Conservation (phyloP, 768 basidiomycete species). For the Ramaria sp. region DNA sequence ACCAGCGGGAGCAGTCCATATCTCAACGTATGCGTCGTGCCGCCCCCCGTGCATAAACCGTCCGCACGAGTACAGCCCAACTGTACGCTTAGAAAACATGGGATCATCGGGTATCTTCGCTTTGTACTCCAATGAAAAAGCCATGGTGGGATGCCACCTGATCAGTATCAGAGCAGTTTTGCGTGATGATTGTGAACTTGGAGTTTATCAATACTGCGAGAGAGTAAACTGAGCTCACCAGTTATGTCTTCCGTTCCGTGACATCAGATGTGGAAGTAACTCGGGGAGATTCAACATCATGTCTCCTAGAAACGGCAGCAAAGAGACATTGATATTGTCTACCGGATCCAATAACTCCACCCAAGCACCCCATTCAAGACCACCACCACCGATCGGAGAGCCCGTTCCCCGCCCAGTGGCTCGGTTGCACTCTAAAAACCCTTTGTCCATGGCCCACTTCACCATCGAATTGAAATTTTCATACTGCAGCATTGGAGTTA, state of each 20-base stretch:
- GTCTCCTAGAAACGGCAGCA: slow-evolving; percentile 49
- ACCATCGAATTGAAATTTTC: slow-evolving; percentile 29
- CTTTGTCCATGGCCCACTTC: slow-evolving; percentile 29
- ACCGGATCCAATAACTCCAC: slow-evolving; percentile 30
- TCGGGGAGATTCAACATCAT: slow-evolving; percentile 35
- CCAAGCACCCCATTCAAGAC: slow-evolving; percentile 51
- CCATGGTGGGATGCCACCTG: slow-evolving; percentile 58
- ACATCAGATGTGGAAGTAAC: slow-evolving; percentile 40
- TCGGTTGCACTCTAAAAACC: slow-evolving; percentile 29
- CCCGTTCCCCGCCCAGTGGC: no score
- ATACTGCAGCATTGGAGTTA: slow-evolving; percentile 14
- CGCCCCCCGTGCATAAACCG: slow-evolving; percentile 42
- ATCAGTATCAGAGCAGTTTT: no score
- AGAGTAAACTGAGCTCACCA: no score
- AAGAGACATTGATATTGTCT: slow-evolving; percentile 35
- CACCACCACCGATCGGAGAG: slow-evolving; percentile 39
- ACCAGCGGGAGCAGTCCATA: slow-evolving; percentile 55
- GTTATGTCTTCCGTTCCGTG: no score
- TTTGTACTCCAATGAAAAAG: slow-evolving; percentile 53
- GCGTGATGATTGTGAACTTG: no score
- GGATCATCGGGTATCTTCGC: slow-evolving; percentile 39
- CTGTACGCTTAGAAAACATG: slow-evolving; percentile 36
- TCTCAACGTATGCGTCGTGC: slow-evolving; percentile 48
- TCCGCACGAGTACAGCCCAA: slow-evolving; percentile 43
- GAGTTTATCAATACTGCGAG: no score